A percentile compares a stretch with the other conserved stretches of the same genome.
phyloP scores from a whole-genome alignment of 805 yeast genomes.

The Sungouiozyma intestinalis region DNA sequence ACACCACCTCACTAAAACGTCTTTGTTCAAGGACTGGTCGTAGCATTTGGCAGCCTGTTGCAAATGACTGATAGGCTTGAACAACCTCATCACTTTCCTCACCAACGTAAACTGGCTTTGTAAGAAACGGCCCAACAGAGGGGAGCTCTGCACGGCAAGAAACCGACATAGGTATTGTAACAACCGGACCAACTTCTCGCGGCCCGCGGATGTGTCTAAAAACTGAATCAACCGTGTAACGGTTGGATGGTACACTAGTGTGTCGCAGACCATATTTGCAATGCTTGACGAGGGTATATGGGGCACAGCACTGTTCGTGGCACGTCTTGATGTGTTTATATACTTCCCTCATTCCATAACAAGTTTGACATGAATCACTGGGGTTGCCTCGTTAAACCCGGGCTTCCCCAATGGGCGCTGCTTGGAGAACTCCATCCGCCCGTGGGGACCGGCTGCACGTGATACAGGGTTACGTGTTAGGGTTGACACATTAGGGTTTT shows the following conservation, averaged over 20 bases:
- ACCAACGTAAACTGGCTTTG: conserved; percentile 55
- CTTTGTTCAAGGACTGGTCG: conserved; percentile 57
- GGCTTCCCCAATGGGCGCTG: not conserved
- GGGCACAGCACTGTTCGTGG: too few relatives aligned
- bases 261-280: conserved; percentile 51
- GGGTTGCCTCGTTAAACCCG: not conserved
- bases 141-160: conserved; percentile 47
- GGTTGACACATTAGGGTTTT: too few relatives aligned
- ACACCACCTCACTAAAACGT: conserved; percentile 30
- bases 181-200: conserved; percentile 53
- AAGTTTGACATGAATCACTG: too few relatives aligned
- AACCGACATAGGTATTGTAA: conserved; percentile 75
- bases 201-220: conserved; percentile 57
- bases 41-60: conserved; percentile 57
- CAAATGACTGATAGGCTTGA: conserved; percentile 68
- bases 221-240: conserved; percentile 48
- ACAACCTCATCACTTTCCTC: conserved; percentile 75
- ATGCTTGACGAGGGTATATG: not conserved
- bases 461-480: too few relatives aligned
- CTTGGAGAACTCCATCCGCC: not conserved
- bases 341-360: too few relatives aligned
- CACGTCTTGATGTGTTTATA: too few relatives aligned
- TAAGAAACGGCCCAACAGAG: conserved; percentile 42
- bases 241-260: conserved; percentile 48
- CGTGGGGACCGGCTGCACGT: too few relatives aligned